Base-by-base conservation (phyloP, 2,329 filamentous ascomycete genomes). In the Aspergillus arachidicola region DNA sequence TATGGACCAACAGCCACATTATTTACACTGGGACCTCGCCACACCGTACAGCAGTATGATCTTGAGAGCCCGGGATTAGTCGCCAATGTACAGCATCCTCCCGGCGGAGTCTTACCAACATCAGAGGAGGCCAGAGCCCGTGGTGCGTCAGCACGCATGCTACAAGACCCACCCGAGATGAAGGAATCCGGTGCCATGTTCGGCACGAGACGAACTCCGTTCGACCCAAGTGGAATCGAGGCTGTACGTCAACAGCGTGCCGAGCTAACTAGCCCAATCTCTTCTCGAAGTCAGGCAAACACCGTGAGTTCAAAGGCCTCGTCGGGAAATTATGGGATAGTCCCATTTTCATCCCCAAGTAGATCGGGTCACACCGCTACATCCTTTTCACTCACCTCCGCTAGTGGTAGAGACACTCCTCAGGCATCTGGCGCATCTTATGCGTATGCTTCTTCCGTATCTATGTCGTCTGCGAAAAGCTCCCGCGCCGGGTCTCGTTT, bases 21-120 rank as follows among this genome's bases (percentile, higher is more conserved):
- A 28, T 99, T 99, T 79, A 97, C 94, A 0, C 82, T 98, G 21
- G 93, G 94, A 1, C 89, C 90, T 46, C 93, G 94, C 70, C 90
- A 94, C 73, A 95, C 92, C 3, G 90, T 96, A 3, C 94, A 98
- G 77, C 95, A 99, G 76, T 98, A 96, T 75, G 94, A 98, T 75
- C 84, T 98, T 50, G 96, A 96, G 71, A 92, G 91, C 10, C 88
- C 90, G 9, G 86, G 91, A 14, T 87, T 97, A 82, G 91, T 97
- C 32, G 89, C 90, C 65, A 94, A 93, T 74, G 90, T 95, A 14
- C 94, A 97, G 71, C 94, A 97, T 76, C 87, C 90, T 36, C 92
- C 93, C 26, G 88, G 91, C 65, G 84, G 91, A 32, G 85, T 93
- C 16, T 91, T 93, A 34, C 91, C 93, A 1, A 92, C 93, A 14